phyloP scores from a whole-genome alignment of 345 rosid genomes.

The Eucalyptus sp. region DNA sequence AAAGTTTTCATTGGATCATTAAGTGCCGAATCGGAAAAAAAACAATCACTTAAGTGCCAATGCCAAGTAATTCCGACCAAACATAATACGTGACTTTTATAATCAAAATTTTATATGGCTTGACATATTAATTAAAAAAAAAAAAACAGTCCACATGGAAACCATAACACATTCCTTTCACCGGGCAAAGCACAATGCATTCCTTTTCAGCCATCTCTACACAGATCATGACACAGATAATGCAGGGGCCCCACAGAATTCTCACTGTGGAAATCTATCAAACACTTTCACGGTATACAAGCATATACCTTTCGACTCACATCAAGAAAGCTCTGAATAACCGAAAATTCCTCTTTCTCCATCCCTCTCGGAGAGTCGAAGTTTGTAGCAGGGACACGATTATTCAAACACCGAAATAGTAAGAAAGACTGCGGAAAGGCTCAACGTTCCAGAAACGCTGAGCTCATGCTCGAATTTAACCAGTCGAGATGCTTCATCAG shows the following conservation, averaged over 20 bases:
- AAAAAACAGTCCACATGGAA: no score
- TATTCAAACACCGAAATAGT: not conserved
- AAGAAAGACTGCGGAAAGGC: not conserved
- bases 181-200: not conserved
- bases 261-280: not conserved
- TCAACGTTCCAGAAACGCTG: not conserved
- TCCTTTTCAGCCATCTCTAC: not conserved
- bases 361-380: not conserved
- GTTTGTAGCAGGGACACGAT: not conserved
- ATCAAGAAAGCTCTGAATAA: not conserved
- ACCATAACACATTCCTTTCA: not conserved
- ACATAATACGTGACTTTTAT: no score
- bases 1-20: no score
- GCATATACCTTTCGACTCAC: not conserved
- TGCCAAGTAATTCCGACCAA: no score
- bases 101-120: no score
- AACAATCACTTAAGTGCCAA: no score
- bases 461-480: no score
- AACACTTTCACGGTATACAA: not conserved
- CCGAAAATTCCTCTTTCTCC: not conserved
- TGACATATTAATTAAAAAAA: no score
- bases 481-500: no score
- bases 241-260: not conserved
- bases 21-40: rapidly evolving
- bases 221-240: not conserved